Evolutionary conservation across 2,329 filamentous ascomycete genomes (phyloP).

Genomic region (Neocucurbitaria cava): DNA sequence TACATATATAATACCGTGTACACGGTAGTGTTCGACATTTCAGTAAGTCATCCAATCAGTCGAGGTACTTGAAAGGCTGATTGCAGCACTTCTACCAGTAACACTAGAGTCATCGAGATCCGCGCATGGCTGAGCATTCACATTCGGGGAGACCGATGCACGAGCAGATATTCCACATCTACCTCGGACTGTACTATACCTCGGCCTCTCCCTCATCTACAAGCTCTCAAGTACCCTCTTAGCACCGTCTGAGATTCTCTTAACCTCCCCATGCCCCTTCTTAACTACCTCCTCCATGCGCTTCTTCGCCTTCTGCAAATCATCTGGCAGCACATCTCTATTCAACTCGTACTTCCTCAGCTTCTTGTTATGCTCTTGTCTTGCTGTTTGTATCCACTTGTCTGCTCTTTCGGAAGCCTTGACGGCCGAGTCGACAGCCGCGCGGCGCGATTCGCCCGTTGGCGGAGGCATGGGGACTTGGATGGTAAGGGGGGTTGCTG

Average conservation of each 20-base stretch:
- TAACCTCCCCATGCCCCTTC: slow-evolving; percentile 56
- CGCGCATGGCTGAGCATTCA: too few species aligned
- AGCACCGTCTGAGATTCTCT: slow-evolving; percentile 57
- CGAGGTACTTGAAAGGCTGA: background rate
- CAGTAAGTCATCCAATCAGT: background rate
- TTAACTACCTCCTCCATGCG: slow-evolving; percentile 60
- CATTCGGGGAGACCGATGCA: too few species aligned
- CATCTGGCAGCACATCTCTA: slow-evolving; percentile 55
- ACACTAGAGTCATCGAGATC: background rate
- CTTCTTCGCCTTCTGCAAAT: slow-evolving; percentile 57
- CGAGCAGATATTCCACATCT: too few species aligned
- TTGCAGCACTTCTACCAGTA: background rate
- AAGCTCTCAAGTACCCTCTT: slow-evolving; percentile 55
- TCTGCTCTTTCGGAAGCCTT: slow-evolving; percentile 54
- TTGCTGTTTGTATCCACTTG: slow-evolving; percentile 51
- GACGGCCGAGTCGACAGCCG: slow-evolving; percentile 47
- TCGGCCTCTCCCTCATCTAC: slow-evolving; percentile 12
- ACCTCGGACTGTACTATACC: background rate
- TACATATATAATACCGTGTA: background rate
- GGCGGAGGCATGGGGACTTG: slow-evolving; percentile 64
- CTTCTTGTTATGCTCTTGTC: slow-evolving; percentile 58
- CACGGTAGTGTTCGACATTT: background rate
- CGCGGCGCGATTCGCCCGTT: slow-evolving; percentile 61
- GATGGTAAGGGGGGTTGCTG: slow-evolving; percentile 58
- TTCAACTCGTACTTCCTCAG: slow-evolving; percentile 53